A percentile compares a stretch with the other conserved stretches of the same genome.
phyloP scores from a whole-genome alignment of 1,284 basidiomycete genomes.

The Flammula alnicola region DNA sequence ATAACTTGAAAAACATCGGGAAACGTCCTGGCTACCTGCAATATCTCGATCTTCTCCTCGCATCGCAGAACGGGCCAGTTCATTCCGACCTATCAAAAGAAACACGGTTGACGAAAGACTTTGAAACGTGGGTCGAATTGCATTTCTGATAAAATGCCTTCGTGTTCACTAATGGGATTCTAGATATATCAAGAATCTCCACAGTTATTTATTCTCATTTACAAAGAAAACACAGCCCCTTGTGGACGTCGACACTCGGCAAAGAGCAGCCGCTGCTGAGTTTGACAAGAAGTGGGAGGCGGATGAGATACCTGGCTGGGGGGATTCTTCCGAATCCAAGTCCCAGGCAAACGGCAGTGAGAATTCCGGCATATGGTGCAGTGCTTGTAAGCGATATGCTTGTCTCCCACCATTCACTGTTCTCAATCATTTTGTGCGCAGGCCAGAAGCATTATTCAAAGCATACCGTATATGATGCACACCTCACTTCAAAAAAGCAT shows the following conservation, averaged over 20 bases:
- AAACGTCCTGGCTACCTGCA: constrained; percentile 88
- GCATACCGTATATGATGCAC: constrained; percentile 97
- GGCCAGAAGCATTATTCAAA: constrained; percentile 95
- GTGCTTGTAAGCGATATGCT: constrained; percentile 72
- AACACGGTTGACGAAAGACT: constrained; percentile 76
- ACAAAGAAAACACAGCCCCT: constrained; percentile 88
- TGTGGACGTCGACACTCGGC: constrained; percentile 76
- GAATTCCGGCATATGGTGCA: constrained; percentile 88
- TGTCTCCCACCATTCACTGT: constrained; percentile 10
- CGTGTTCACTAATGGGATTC: neutral
- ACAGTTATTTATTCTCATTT: constrained; percentile 88
- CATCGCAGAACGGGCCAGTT: constrained; percentile 56
- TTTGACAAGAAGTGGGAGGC: constrained; percentile 86
- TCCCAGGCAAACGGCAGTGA: constrained; percentile 45
- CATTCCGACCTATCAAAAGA: constrained; percentile 78
- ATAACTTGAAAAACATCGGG: constrained; percentile 85
- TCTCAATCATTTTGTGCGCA: constrained; percentile 33
- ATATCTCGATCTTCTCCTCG: constrained; percentile 85
- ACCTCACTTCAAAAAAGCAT: constrained; percentile 94
- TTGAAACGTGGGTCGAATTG: constrained; percentile 65
- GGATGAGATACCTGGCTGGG: constrained; percentile 78
- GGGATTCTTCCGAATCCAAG: constrained; percentile 51
- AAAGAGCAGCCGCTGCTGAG: constrained; percentile 65
- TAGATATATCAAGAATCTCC: constrained; percentile 81
- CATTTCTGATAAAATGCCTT: constrained; percentile 4